Conservation (phyloP, 1,284 basidiomycete species). For the Ustilago cynodontis region DNA sequence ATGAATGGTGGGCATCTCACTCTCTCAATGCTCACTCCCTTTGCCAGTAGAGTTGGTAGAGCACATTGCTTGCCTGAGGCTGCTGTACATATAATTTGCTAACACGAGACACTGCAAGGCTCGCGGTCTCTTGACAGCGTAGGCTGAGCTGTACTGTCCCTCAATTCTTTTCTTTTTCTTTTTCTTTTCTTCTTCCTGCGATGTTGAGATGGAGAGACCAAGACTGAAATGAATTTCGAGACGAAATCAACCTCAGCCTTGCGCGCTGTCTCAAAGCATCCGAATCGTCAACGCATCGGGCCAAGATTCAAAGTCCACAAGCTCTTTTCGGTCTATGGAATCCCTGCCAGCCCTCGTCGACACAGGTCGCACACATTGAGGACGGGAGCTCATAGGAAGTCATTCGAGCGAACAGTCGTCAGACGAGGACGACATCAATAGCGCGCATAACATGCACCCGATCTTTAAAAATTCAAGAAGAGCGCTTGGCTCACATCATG, state of each 20-base stretch:
- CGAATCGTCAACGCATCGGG: constrained; percentile 3
- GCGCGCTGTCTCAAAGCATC: background rate
- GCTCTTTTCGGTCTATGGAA: too few species aligned
- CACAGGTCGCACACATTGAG: background rate
- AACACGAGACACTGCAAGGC: background rate
- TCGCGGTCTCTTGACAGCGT: background rate
- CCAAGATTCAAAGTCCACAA: background rate
- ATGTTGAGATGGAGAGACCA: constrained; percentile 3
- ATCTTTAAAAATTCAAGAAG: background rate
- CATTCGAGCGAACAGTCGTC: background rate
- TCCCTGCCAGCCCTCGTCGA: background rate
- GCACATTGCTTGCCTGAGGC: background rate
- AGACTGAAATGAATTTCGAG: constrained; percentile 3
- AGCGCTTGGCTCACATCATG: constrained; percentile 3
- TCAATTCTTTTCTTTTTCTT: background rate
- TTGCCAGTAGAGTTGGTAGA: too few species aligned
- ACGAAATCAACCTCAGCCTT: background rate
- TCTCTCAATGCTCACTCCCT: background rate
- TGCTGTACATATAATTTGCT: background rate
- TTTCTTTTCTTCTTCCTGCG: background rate
- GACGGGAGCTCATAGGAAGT: background rate
- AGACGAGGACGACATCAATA: background rate
- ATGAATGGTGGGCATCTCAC: background rate
- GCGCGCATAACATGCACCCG: background rate
- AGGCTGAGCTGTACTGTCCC: background rate